Evolutionary conservation across 768 basidiomycete genomes (phyloP).

Genomic region (Paxillus rubicundulus): DNA sequence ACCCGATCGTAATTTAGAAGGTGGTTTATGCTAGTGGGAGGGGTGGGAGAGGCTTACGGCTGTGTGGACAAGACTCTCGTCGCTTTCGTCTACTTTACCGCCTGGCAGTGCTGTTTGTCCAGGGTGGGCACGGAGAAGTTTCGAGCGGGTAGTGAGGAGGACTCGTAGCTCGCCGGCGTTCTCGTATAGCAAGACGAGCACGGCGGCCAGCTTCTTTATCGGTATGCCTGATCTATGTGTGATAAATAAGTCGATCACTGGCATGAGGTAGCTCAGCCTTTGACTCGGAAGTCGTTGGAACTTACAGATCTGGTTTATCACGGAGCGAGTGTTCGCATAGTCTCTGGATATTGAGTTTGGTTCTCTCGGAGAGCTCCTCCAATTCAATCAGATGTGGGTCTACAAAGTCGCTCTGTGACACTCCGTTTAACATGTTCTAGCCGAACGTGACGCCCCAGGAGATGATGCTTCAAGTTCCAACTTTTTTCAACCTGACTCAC

Average conservation of each 20-base stretch:
- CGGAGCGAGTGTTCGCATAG: constrained; percentile 29
- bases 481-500: no score
- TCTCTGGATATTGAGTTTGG: constrained; percentile 38
- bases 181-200: constrained; percentile 79
- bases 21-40: neutral
- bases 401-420: neutral
- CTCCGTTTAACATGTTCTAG: neutral
- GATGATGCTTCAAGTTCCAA: no score
- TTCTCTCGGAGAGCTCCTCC: constrained; percentile 13
- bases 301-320: constrained; percentile 53
- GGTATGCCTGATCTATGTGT: constrained; percentile 33
- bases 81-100: constrained; percentile 69
- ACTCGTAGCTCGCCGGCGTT: constrained; percentile 65
- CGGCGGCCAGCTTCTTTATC: constrained; percentile 59
- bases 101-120: constrained; percentile 85
- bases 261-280: neutral
- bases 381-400: constrained; percentile 8
- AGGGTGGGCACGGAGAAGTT: constrained; percentile 67
- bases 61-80: constrained; percentile 60
- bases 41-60: constrained; percentile 54
- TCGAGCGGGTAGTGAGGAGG: constrained; percentile 83
- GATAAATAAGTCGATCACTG: neutral
- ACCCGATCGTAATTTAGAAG: neutral
- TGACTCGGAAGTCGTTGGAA: constrained; percentile 15
- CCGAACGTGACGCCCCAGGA: neutral